Evolutionary conservation across 2,329 filamentous ascomycete genomes (phyloP).

Genomic region (Aspergillus novofumigatus): DNA sequence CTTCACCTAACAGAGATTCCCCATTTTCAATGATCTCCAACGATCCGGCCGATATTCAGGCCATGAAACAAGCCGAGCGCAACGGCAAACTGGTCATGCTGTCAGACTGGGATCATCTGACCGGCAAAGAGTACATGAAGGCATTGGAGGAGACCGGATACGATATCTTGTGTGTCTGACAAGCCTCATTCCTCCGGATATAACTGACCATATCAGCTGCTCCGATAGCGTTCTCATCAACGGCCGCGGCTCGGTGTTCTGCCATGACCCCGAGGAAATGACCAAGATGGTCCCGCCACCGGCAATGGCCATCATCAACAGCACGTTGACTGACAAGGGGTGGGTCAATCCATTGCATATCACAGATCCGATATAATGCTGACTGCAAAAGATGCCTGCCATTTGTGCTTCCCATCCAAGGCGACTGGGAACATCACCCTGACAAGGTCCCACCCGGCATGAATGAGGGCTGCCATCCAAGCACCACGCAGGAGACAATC

Average conservation of each 20-base stretch:
- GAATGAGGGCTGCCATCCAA: slow-evolving; percentile 43
- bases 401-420: slow-evolving; percentile 7
- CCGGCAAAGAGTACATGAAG: slow-evolving; percentile 43
- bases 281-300: slow-evolving; percentile 6
- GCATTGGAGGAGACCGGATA: slow-evolving; percentile 22
- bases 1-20: slow-evolving; percentile 10
- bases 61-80: slow-evolving; percentile 49
- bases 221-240: slow-evolving; percentile 19
- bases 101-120: slow-evolving; percentile 55
- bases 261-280: slow-evolving; percentile 13
- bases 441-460: slow-evolving; percentile 22
- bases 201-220: slow-evolving; percentile 9
- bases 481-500: slow-evolving; percentile 42
- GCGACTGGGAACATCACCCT: slow-evolving; percentile 11
- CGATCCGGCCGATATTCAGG: slow-evolving; percentile 33
- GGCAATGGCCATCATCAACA: slow-evolving; percentile 5
- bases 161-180: slow-evolving; percentile 16
- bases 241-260: slow-evolving; percentile 16
- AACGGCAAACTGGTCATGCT: slow-evolving; percentile 48
- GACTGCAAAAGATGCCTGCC: slow-evolving; percentile 9
- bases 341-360: slow-evolving; percentile 1
- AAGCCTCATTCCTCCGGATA: neutral
- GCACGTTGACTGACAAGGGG: slow-evolving; percentile 18
- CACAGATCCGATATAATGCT: neutral
- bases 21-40: slow-evolving; percentile 51